A percentile compares a stretch with the other conserved stretches of the same genome.
Conservation (phyloP, 2,329 filamentous ascomycete species). For the Myotisia sp. region DNA sequence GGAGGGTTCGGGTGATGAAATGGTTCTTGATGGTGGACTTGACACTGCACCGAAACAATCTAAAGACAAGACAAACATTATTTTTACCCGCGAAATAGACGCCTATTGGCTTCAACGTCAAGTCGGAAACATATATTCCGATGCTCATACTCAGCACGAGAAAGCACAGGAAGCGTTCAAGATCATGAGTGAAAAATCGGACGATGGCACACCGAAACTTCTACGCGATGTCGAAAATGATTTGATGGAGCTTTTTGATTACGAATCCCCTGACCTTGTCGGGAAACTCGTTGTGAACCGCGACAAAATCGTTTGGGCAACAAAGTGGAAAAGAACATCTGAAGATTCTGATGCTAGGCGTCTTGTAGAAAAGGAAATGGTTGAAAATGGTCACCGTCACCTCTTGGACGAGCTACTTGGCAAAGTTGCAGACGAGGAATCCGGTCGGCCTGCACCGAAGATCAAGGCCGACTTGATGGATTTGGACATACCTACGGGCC, state of each 20-base stretch:
- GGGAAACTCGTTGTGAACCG: slow-evolving; percentile 81
- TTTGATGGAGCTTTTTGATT: slow-evolving; percentile 95
- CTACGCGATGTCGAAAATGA: slow-evolving; percentile 95
- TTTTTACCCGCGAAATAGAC: slow-evolving; percentile 82
- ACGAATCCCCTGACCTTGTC: slow-evolving; percentile 86
- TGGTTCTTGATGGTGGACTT: slow-evolving; percentile 63
- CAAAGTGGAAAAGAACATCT: slow-evolving; percentile 67
- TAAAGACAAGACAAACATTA: slow-evolving; percentile 39
- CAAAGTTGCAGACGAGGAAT: slow-evolving; percentile 44
- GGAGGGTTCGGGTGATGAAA: slow-evolving; percentile 45
- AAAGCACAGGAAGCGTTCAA: slow-evolving; percentile 76
- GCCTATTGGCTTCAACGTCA: slow-evolving; percentile 94
- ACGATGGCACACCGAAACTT: slow-evolving; percentile 66
- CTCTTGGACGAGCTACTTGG: slow-evolving; percentile 82
- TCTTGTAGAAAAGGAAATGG: slow-evolving; percentile 79
- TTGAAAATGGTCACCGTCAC: slow-evolving; percentile 67
- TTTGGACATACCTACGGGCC: slow-evolving; percentile 56
- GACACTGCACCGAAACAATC: slow-evolving; percentile 28
- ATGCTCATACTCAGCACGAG: slow-evolving; percentile 84
- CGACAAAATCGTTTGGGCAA: slow-evolving; percentile 92
- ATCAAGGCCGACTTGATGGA: slow-evolving; percentile 80
- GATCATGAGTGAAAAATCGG: slow-evolving; percentile 60
- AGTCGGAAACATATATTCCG: slow-evolving; percentile 73
- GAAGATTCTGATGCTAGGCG: slow-evolving; percentile 58
- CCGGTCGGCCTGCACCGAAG: slow-evolving; percentile 55